Base-by-base conservation (phyloP, 2,329 filamentous ascomycete species). In the Xylaria sp. region DNA sequence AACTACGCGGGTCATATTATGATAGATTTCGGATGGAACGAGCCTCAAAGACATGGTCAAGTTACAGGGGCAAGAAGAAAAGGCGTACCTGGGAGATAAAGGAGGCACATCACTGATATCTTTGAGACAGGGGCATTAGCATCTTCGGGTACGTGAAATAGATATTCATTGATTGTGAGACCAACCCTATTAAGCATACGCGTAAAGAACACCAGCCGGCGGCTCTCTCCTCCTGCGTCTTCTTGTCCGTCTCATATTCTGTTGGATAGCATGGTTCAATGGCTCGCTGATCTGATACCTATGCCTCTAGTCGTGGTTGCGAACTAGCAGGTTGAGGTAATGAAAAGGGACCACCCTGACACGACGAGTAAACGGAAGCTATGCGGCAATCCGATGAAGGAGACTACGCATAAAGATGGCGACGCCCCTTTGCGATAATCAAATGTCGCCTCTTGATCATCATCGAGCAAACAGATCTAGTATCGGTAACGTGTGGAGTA, bases 401-500 rank as follows among this genome's bases (percentile, higher is more conserved):
- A n/a, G 18, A 37, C 7, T n/a, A 20, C 34, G 34, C 31, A 51
- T 9, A 46, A 28, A 28, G 28, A 31, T n/a, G n/a, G 37, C 28
- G 41, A 48, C 8, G 13, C 2, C 28, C 20, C 54, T 20, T 28
- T 39, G 6, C n/a, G n/a, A 1, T 15, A 50, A 39, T 23, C 9
- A 28, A n/a, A 41, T 57, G 31, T 51, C 34, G 54, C 28, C 57
- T 55, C 2, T 12, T 31, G 25, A 2, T 54, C 15, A 20, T 25
- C 13, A 37, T 25, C 13, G 28, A 37, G 28, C 28, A 28, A 56
- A n/a, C 6, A 15, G 6, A 23, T 23, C 66, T 77, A 80, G 68
- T 79, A 80, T 57, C 76, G 75, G 63, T 79, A 77, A 41, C 76
- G 73, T 0, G 75, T 69, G 46, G 74, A 77, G 73, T 82, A 85